Conservation (phyloP, 345 rosid genomes). For the Linum trigynum region DNA sequence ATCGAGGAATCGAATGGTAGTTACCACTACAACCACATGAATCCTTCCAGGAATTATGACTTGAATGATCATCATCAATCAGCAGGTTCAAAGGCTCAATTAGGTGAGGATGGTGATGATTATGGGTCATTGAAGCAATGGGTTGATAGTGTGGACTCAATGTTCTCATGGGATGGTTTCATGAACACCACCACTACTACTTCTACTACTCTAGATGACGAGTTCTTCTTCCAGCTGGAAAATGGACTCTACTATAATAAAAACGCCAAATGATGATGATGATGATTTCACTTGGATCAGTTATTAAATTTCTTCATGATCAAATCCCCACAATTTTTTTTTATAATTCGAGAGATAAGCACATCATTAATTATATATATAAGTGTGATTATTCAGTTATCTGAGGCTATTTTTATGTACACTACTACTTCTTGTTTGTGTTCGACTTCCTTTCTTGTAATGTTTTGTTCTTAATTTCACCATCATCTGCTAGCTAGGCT, state of each 20-base stretch:
- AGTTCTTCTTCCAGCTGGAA: conserved; percentile 22
- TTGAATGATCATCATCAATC: background rate
- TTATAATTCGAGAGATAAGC: background rate
- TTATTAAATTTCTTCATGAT: background rate
- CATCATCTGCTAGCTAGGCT: too few relatives aligned
- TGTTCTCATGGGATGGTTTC: conserved; percentile 54
- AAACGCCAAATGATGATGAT: background rate
- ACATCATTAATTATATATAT: background rate
- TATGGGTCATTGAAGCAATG: conserved; percentile 31
- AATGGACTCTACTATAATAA: conserved; percentile 9
- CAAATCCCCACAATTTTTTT: too few relatives aligned
- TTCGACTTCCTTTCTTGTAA: too few relatives aligned
- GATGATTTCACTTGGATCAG: background rate
- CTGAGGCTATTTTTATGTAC: background rate
- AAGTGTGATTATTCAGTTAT: background rate
- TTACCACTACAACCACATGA: conserved; percentile 18
- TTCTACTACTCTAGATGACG: conserved; percentile 29
- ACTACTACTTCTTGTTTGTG: too few relatives aligned
- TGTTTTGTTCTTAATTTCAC: too few relatives aligned
- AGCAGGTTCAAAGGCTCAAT: background rate
- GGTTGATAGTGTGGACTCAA: conserved; percentile 51
- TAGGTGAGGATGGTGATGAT: background rate
- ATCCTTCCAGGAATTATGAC: conserved; percentile 20
- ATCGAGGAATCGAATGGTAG: conserved; percentile 23
- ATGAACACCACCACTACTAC: background rate